These are phyloP conservation scores for Sporothrix pseudoabietina DNA, from an alignment of 2,329 filamentous ascomycete species.

Conservation along the genomic window DNA sequence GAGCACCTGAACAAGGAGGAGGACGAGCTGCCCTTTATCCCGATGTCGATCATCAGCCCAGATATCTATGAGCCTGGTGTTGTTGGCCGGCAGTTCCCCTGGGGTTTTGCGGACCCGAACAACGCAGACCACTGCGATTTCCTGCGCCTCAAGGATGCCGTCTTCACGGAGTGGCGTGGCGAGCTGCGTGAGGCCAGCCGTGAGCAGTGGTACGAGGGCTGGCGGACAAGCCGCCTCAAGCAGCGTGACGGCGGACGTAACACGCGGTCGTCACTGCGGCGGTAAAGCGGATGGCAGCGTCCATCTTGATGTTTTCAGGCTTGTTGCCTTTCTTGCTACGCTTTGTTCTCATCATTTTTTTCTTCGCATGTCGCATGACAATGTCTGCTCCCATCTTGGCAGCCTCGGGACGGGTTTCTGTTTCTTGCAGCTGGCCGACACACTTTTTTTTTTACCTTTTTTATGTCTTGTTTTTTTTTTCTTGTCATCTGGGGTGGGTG, in stretches of 20 bases:
- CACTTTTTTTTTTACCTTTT: slow-evolving; percentile 11
- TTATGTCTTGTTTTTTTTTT: not conserved
- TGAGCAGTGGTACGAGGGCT: slow-evolving; percentile 93
- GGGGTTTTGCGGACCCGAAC: slow-evolving; percentile 95
- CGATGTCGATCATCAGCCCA: slow-evolving; percentile 90
- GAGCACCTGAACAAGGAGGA: slow-evolving; percentile 50
- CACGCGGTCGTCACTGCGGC: slow-evolving; percentile 39
- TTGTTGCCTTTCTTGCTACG: not conserved
- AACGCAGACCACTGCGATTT: slow-evolving; percentile 94
- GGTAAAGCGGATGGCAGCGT: slow-evolving; percentile 37
- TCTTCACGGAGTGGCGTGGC: slow-evolving; percentile 90
- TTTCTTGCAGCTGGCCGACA: not conserved
- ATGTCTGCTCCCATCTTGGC: not conserved
- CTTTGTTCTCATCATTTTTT: not conserved
- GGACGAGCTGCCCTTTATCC: slow-evolving; percentile 69
- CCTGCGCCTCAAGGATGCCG: slow-evolving; percentile 80
- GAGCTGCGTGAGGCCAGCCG: slow-evolving; percentile 89
- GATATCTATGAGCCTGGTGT: slow-evolving; percentile 82
- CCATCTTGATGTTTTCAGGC: not conserved
- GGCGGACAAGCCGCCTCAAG: slow-evolving; percentile 75
- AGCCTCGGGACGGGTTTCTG: not conserved
- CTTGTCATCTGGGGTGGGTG: not conserved
- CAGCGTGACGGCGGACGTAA: slow-evolving; percentile 48
- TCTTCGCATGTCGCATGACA: not conserved
- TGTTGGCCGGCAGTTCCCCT: slow-evolving; percentile 86